A percentile compares a stretch with the other conserved stretches of the same genome.
phyloP scores from a whole-genome alignment of 441 rosid species.

The Mallotus japonicus region DNA sequence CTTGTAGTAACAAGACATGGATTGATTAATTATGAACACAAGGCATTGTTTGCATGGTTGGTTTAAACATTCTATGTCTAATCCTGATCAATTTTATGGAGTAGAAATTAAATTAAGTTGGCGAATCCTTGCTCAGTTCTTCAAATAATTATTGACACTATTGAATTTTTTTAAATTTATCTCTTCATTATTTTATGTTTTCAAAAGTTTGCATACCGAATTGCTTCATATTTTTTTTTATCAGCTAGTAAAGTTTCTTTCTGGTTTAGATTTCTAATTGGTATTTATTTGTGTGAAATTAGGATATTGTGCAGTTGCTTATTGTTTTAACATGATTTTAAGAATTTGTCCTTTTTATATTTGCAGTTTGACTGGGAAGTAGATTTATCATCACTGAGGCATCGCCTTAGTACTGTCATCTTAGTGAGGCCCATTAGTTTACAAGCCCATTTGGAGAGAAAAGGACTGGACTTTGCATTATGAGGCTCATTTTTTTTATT shows the following conservation, averaged over 20 bases:
- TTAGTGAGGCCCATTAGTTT: no score
- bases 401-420: no score
- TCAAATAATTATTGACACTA: not conserved
- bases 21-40: no score
- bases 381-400: conserved; percentile 78
- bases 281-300: not conserved
- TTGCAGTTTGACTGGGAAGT: conserved; percentile 98
- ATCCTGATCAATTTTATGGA: not conserved
- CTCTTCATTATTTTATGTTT: not conserved
- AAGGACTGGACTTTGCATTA: no score
- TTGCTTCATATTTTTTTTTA: no score
- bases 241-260: not conserved
- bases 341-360: conserved; percentile 18
- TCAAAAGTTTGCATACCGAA: not conserved
- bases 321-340: conserved; percentile 10
- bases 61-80: not conserved
- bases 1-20: no score
- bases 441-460: no score
- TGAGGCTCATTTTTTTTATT: no score
- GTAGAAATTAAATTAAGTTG: not conserved
- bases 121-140: not conserved
- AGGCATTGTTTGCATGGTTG: not conserved
- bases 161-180: not conserved
- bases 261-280: not conserved
- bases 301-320: conserved; percentile 4